Percentiles rank a stretch among this genome's conserved stretches.
phyloP scores from a whole-genome alignment of 805 yeast species.

The Alloascoidea africana region DNA sequence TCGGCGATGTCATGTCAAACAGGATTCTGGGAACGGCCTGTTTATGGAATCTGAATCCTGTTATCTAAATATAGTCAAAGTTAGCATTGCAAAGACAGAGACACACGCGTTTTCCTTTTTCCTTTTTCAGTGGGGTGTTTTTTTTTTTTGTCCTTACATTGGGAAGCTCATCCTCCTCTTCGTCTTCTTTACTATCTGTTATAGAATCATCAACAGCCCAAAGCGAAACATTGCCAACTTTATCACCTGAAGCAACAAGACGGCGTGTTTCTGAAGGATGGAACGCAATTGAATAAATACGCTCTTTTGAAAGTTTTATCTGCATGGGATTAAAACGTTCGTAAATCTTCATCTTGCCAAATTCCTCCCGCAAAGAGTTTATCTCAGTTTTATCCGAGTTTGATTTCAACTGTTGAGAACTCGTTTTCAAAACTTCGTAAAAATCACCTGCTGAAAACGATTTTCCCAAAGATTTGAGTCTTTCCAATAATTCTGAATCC shows the following conservation, averaged over 20 bases:
- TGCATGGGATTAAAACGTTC: constrained; percentile 52
- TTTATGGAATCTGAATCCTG: constrained; percentile 62
- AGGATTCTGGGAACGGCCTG: constrained; percentile 53
- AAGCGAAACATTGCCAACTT: constrained; percentile 71
- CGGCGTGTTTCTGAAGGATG: constrained; percentile 59
- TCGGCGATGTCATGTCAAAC: constrained; percentile 31
- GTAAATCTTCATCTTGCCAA: constrained; percentile 34
- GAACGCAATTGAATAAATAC: constrained; percentile 60
- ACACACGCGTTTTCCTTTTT: too few relatives aligned
- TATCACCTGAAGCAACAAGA: constrained; percentile 76
- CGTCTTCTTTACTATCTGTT: constrained; percentile 23
- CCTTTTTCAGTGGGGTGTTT: too few relatives aligned
- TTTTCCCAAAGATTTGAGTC: constrained; percentile 18
- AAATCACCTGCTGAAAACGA: constrained; percentile 19
- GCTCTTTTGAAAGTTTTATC: constrained; percentile 46
- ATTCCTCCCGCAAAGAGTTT: constrained; percentile 32
- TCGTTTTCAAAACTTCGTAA: constrained; percentile 22
- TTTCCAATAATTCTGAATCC: constrained; percentile 16
- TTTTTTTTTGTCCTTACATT: too few relatives aligned
- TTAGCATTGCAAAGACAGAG: too few relatives aligned
- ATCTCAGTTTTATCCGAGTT: constrained; percentile 37
- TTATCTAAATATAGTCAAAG: too few relatives aligned
- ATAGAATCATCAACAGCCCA: constrained; percentile 55
- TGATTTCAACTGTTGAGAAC: too few relatives aligned
- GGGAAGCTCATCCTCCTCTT: constrained; percentile 22